Percentiles rank a stretch among this genome's conserved stretches.
Conservation (phyloP, 202 grass and related monocot species). For the Alloteropsis angusta region DNA sequence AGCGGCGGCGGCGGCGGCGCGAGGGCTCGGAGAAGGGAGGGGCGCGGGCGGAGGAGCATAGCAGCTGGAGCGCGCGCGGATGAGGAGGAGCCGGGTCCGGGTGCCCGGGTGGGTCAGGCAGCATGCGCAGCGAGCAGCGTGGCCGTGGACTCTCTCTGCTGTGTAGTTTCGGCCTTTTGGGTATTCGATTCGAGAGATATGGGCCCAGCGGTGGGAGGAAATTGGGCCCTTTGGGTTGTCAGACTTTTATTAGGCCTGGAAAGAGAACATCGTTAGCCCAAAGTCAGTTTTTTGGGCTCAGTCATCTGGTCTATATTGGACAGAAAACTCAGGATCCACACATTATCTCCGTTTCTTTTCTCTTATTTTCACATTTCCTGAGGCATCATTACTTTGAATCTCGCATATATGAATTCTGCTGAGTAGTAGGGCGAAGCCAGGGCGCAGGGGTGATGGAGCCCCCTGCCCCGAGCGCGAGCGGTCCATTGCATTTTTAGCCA, state of each 20-base stretch:
- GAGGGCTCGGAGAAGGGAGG: conserved; percentile 28
- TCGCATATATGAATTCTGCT: no score
- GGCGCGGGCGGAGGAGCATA: conserved; percentile 43
- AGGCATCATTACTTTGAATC: no score
- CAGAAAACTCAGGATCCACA: no score
- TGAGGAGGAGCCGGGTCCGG: neutral
- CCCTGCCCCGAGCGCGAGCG: no score
- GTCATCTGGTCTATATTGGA: no score
- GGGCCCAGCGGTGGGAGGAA: neutral
- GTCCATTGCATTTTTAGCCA: no score
- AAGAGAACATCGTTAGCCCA: neutral
- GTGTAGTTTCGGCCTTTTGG: no score
- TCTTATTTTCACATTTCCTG: no score
- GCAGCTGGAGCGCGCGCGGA: conserved; percentile 25
- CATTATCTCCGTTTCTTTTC: no score
- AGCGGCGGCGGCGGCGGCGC: conserved; percentile 7
- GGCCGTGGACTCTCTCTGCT: no score
- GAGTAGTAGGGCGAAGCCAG: no score
- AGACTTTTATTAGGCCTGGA: neutral
- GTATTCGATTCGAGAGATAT: neutral
- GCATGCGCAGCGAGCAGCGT: neutral
- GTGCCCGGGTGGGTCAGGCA: neutral
- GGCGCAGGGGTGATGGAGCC: no score
- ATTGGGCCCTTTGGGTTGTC: neutral
- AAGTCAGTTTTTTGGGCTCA: neutral